Evolutionary conservation across 2,329 filamentous ascomycete species (phyloP).

Genomic region (Fulvia fulva): DNA sequence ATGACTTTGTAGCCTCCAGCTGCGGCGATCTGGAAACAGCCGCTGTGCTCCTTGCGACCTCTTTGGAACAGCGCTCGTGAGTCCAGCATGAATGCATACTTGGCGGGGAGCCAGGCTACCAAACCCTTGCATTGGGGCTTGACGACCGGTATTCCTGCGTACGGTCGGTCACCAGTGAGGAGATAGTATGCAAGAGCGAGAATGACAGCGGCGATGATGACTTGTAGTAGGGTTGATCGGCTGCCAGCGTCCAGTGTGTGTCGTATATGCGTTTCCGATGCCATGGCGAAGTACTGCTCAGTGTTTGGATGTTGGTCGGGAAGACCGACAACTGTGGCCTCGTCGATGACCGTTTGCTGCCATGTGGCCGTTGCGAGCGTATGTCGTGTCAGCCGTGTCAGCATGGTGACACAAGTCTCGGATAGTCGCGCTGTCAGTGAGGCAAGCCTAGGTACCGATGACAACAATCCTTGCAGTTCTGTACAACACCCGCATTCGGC

Average conservation of each 20-base stretch:
- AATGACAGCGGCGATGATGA: neutral
- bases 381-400: too few relatives aligned
- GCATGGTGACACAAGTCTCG: too few relatives aligned
- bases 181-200: slow-evolving; percentile 3
- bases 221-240: neutral
- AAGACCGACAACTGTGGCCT: too few relatives aligned
- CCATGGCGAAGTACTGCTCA: neutral
- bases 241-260: neutral
- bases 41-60: neutral
- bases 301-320: neutral
- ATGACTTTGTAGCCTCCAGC: slow-evolving; percentile 18
- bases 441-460: too few relatives aligned
- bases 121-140: neutral
- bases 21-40: slow-evolving; percentile 16
- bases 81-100: neutral
- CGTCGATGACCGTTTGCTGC: too few relatives aligned
- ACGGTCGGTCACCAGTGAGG: slow-evolving; percentile 6
- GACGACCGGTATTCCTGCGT: neutral
- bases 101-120: neutral
- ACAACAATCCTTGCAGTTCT: too few relatives aligned
- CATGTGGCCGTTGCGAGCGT: too few relatives aligned
- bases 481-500: too few relatives aligned
- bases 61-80: neutral
- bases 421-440: too few relatives aligned
- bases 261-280: neutral